These are phyloP conservation scores for Trifolium fragiferum DNA, from an alignment of 306 rosid genomes.

Conservation along the genomic window DNA sequence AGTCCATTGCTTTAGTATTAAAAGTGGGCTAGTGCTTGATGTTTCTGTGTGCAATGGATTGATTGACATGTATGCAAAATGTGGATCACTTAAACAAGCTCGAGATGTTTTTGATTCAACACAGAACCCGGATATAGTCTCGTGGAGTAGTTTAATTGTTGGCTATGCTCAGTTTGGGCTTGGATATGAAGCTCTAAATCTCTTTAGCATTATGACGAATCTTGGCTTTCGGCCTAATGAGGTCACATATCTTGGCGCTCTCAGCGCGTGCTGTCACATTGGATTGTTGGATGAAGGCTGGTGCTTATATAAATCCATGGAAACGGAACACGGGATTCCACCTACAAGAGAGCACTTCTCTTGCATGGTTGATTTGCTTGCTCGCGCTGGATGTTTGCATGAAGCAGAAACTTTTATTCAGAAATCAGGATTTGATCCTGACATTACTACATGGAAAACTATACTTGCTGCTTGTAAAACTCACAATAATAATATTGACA, in stretches of 20 bases:
- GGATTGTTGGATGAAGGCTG: conserved; percentile 80
- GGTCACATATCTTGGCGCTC: conserved; percentile 70
- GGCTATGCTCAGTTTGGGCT: conserved; percentile 76
- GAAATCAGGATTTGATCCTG: conserved; percentile 59
- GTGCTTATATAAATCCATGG: conserved; percentile 61
- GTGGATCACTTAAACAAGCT: conserved; percentile 70
- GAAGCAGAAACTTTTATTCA: conserved; percentile 69
- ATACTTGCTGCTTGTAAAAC: conserved; percentile 72
- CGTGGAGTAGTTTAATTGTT: conserved; percentile 88
- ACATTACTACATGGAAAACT: conserved; percentile 74
- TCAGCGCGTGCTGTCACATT: conserved; percentile 80
- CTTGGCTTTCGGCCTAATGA: conserved; percentile 64
- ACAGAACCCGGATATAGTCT: conserved; percentile 60
- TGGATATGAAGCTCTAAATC: conserved; percentile 69
- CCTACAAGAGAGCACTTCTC: conserved; percentile 73
- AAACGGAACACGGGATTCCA: conserved; percentile 59
- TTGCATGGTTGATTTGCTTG: conserved; percentile 85
- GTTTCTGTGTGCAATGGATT: conserved; percentile 66
- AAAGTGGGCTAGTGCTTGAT: conserved; percentile 64
- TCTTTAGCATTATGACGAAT: conserved; percentile 60
- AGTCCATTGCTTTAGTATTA: conserved; percentile 62
- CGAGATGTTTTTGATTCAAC: conserved; percentile 58
- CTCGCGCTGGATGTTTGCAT: conserved; percentile 70
- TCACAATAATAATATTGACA: conserved; percentile 65
- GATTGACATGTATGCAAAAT: conserved; percentile 84